Percentiles rank a stretch among this genome's conserved stretches.
These are phyloP conservation scores for Fagopyrum tataricum DNA, from an alignment of 148 eudicot genomes.

Conservation along the genomic window DNA sequence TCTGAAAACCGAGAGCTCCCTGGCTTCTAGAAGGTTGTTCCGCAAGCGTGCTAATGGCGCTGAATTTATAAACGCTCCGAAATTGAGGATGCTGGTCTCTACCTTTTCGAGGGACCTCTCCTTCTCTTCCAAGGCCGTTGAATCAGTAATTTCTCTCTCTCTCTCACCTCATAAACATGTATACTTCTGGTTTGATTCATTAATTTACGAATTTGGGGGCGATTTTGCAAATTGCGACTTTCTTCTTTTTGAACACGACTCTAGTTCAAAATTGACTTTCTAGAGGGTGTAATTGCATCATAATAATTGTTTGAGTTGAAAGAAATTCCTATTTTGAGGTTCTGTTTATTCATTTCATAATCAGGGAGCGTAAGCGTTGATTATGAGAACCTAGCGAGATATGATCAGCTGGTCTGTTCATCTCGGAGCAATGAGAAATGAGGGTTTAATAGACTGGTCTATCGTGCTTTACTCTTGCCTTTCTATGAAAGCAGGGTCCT, in stretches of 20 bases:
- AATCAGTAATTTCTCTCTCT: background rate
- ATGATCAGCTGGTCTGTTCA: background rate
- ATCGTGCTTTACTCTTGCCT: background rate
- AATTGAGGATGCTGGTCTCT: slow-evolving; percentile 10
- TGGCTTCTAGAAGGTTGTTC: background rate
- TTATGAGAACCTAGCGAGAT: background rate
- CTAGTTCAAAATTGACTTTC: background rate
- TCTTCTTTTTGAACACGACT: background rate
- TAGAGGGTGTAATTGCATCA: background rate
- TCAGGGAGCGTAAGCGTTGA: background rate
- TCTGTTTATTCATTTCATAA: background rate
- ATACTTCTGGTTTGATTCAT: background rate
- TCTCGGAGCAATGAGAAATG: background rate
- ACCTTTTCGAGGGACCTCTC: background rate
- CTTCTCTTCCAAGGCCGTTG: background rate
- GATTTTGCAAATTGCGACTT: background rate
- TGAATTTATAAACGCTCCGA: background rate
- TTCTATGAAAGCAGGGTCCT: background rate
- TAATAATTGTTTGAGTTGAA: background rate
- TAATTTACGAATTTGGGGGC: background rate
- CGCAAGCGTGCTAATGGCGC: background rate
- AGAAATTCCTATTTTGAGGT: background rate
- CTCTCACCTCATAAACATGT: background rate
- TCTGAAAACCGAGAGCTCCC: background rate
- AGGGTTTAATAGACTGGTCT: background rate